Evolutionary conservation across 345 rosid species (phyloP), one percentile per base, ranked within the genome.

Genomic region (Hirschfeldia incana): DNA sequence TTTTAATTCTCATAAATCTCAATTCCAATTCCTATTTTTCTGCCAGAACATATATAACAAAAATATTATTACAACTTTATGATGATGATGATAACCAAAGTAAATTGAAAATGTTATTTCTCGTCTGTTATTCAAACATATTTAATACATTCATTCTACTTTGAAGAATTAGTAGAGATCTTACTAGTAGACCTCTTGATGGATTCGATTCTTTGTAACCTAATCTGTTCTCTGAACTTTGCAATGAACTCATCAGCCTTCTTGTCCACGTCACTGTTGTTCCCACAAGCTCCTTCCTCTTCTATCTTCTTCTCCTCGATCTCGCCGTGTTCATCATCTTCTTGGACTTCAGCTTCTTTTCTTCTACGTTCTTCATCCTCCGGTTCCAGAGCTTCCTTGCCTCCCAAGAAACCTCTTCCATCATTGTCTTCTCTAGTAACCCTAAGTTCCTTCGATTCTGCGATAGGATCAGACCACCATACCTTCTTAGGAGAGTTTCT

Each of bases 161-260:
- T 73, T 5, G 82, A 61, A 68, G 80, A 42, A 69, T 33, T 74
- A 29, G 67, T 29, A 65, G 76, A 63, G 76, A 65, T 70, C 57
- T 80, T 70, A 76, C 17, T 29, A 77, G 86, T 81, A n/a, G 96
- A 89, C 84, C 82, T 86, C 85, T 93, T 93, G 80, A 93, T 92
- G 3, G 92, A 89, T 61, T 89, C 97, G 15, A 92, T 96, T 81
- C 98, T 89, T 67, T 96, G 99, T 32, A 96, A 92, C 88, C 98
- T 88, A 72, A 96, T 96, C 72, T 96, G 99, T 88, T 96, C 99
- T 75, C 99, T 89, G 86, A 93, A 89, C 83, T 88, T 93, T n/a
- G 98, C 94, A 76, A 96, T 96, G 87, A 96, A 96, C 84, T 92
- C 98, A 69, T 87, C 97, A 0, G 99, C 99, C 69, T 92, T 91